A percentile compares a stretch with the other conserved stretches of the same genome.
phyloP scores from a whole-genome alignment of 495 filamentous ascomycete species.

The Podospora didyma region DNA sequence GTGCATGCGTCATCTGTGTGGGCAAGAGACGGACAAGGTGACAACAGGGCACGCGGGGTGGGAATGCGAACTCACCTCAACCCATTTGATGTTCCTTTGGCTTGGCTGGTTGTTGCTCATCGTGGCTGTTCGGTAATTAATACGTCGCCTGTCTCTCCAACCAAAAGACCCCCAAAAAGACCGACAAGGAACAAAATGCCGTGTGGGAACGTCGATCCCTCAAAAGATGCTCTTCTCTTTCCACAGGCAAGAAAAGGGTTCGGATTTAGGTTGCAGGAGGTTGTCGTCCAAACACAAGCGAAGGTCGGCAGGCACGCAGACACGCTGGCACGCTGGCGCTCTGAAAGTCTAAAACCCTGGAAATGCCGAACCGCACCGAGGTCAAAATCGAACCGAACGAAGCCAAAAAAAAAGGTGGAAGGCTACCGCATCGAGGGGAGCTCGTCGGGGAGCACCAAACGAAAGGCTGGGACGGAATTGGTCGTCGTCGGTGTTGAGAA shows the following conservation, averaged over 20 bases:
- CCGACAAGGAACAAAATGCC: neutral
- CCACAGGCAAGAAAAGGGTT: too few relatives aligned
- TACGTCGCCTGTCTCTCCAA: neutral
- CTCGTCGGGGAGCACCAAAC: neutral
- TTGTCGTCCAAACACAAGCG: neutral
- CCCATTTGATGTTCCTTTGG: slow-evolving; percentile 35
- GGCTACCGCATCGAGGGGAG: neutral
- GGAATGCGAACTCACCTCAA: slow-evolving; percentile 25
- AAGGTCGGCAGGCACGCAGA: neutral
- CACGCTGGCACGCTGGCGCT: neutral
- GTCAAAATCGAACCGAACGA: neutral
- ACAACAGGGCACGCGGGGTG: neutral
- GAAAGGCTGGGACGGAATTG: neutral
- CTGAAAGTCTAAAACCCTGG: neutral
- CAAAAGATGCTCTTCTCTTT: too few relatives aligned
- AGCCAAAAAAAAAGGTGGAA: neutral
- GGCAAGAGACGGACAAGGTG: neutral
- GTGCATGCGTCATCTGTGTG: neutral
- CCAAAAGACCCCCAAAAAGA: neutral
- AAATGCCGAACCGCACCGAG: neutral
- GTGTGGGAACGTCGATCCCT: too few relatives aligned
- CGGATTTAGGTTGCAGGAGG: neutral
- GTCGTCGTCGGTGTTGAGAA: neutral
- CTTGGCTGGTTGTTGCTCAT: slow-evolving; percentile 17
- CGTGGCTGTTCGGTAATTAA: neutral